Evolutionary conservation across 2,329 filamentous ascomycete genomes (phyloP), one percentile per base, ranked within the genome.

Genomic region (Neonectria faginata): DNA sequence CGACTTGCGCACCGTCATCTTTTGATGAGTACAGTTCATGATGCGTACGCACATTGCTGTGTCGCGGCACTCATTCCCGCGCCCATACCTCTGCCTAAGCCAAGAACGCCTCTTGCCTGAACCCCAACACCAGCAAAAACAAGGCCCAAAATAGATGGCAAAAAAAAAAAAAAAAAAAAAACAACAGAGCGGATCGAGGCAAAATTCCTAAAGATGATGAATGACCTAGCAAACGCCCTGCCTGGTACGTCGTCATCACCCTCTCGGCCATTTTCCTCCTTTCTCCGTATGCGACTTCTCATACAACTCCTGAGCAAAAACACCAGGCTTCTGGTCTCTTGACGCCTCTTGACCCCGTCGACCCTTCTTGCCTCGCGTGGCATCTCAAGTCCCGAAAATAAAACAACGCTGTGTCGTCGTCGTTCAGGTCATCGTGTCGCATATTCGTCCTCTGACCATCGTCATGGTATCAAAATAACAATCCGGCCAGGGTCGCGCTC

Each of bases 401-500:
- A 22, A n/a, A 27, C 18, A 36, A n/a, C 27, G 36, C 11, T 22
- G n/a, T 57, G 45, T n/a, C 41, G 36, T 41, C 11, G 7, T 65
- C 59, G 25, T 65, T 16, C 5, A 1, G 39, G 31, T 58, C 16
- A 39, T 45, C 10, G n/a, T 16, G 27, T 29, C 27, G 33, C 45
- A 60, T 47, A 60, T 52, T 65, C 10, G 12, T 39, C 10, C 18
- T 7, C 27, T n/a, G n/a, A 31, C 45, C 22, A 16, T 20, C 22
- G 3, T 27, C n/a, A 8, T 14, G 6, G 6, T 41, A 20, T 62
- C 5, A 66, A 42, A 61, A 58, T 5, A 67, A n/a, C 61, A 60
- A 58, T 2, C 44, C 36, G 18, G 33, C 48, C 12, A 68, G n/a
- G 10, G 66, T 42, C 27, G 48, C 20, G 25, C 60, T 64, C 16